These are phyloP conservation scores for Talaromyces sp. DNA, from an alignment of 2,329 filamentous ascomycete species.

Conservation along the genomic window DNA sequence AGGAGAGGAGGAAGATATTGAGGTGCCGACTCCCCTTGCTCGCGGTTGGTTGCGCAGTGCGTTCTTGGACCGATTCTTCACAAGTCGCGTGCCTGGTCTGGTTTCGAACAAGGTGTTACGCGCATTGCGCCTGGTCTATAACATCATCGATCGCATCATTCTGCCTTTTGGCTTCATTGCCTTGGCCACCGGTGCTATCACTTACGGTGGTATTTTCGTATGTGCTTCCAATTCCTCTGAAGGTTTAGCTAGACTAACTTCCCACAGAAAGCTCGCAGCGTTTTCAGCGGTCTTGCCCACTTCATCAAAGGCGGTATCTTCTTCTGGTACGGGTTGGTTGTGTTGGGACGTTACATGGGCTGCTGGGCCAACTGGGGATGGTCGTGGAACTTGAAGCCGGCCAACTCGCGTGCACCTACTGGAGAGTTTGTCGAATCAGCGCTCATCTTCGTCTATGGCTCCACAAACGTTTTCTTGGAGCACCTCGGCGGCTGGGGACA, in stretches of 20 bases:
- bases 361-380: slow-evolving; percentile 87
- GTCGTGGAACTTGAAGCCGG: slow-evolving; percentile 89
- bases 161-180: slow-evolving; percentile 72
- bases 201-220: slow-evolving; percentile 80
- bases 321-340: slow-evolving; percentile 85
- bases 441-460: slow-evolving; percentile 84
- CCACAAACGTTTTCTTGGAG: slow-evolving; percentile 87
- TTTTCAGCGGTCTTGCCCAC: slow-evolving; percentile 86
- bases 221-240: slow-evolving; percentile 37
- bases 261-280: slow-evolving; percentile 55
- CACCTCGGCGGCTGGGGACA: slow-evolving; percentile 70
- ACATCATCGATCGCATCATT: slow-evolving; percentile 68
- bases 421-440: slow-evolving; percentile 87
- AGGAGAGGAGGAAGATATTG: slow-evolving; percentile 39
- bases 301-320: slow-evolving; percentile 94
- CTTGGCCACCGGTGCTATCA: slow-evolving; percentile 65
- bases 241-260: slow-evolving; percentile 8
- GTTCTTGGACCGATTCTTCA: slow-evolving; percentile 48
- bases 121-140: slow-evolving; percentile 57
- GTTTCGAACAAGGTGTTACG: slow-evolving; percentile 55
- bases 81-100: slow-evolving; percentile 51
- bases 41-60: slow-evolving; percentile 43
- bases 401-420: slow-evolving; percentile 60
- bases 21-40: slow-evolving; percentile 22
- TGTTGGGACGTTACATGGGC: slow-evolving; percentile 82